Evolutionary conservation across 345 rosid genomes (phyloP), one percentile per base, ranked within the genome.

Genomic region (Cardiospermum halicacabum): DNA sequence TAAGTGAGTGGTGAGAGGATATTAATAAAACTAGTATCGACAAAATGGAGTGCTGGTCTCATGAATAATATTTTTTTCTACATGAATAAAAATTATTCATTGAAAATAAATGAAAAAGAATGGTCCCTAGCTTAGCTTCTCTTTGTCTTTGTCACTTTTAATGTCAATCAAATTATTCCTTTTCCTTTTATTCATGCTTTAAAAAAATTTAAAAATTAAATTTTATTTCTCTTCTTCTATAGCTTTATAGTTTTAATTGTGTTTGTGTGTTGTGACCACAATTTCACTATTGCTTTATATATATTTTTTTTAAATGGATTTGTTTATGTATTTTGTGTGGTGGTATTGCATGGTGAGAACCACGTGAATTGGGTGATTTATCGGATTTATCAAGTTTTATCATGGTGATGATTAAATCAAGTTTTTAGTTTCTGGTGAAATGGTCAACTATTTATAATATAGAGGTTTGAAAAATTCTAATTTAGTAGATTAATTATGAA

Each of bases 111-210:
- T 4, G n/a, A 26, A 31, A 49, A 7, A 28, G 15, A 50, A 74
- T 56, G 72, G 66, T 75, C 69, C 72, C 69, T 11, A 51, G 51
- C 56, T 62, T 58, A 22, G 67, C 18, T 63, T 63, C 32, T 50
- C 60, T 66, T 66, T 61, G 56, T 66, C 68, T 47, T 47, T 47
- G 51, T 47, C 51, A 47, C 56, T 57, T 69, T 68, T 55, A 11
- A 60, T 72, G 66, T 60, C 71, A 43, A 60, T 56, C 68, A 49
- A 53, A 67, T 72, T 68, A 45, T 58, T 75, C 56, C 69, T 34
- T 71, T 67, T 49, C 67, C 48, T 75, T 72, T 68, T 60, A 37
- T 3, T 24, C 39, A 64, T 64, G 67, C 73, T 64, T 75, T 51
- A n/a, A n/a, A n/a, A n/a, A n/a, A n/a, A n/a, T n/a, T n/a, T n/a